phyloP scores from a whole-genome alignment of 2,329 filamentous ascomycete genomes.

The Pseudogymnoascus sp. region DNA sequence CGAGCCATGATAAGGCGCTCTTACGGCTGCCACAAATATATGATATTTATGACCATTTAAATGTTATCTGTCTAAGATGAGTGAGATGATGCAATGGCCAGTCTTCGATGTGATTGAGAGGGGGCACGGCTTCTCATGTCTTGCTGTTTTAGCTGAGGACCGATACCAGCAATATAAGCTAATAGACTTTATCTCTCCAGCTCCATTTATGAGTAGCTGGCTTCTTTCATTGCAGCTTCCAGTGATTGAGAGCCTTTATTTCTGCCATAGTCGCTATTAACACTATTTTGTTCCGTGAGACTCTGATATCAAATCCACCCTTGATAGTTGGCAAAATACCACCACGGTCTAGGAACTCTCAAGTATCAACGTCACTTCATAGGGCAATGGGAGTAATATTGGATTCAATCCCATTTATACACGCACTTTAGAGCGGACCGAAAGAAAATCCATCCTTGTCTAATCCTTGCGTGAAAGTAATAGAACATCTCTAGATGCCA shows the following conservation, averaged over 20 bases:
- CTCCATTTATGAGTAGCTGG: background rate
- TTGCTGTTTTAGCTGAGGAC: background rate
- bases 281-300: background rate
- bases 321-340: background rate
- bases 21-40: background rate
- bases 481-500: constrained; percentile 6
- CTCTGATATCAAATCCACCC: background rate
- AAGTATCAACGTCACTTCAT: background rate
- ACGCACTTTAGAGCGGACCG: background rate
- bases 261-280: background rate
- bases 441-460: background rate
- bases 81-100: background rate
- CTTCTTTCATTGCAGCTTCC: background rate
- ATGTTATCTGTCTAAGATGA: background rate
- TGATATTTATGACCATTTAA: background rate
- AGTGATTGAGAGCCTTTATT: background rate
- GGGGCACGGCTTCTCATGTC: background rate
- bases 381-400: background rate
- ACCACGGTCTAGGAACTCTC: background rate
- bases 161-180: background rate
- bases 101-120: background rate
- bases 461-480: background rate
- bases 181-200: background rate
- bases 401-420: background rate
- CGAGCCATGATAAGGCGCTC: background rate